Evolutionary conservation across 2,329 filamentous ascomycete species (phyloP), one percentile per base, ranked within the genome.

Genomic region (Sporothrix humicola): DNA sequence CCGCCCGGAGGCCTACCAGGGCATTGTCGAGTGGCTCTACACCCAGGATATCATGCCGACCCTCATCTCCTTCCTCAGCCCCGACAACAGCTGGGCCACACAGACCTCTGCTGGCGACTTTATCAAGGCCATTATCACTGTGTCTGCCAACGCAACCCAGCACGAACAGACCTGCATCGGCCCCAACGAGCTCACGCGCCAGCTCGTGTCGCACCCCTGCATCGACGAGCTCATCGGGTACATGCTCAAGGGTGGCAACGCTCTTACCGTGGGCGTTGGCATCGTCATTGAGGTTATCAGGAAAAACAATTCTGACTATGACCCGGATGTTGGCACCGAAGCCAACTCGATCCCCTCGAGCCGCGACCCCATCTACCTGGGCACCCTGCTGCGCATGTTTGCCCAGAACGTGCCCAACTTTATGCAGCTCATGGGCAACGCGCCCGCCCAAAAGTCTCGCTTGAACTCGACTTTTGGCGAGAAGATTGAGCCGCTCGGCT

Each of bases 261-360:
- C 96, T 6, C 84, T 99, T 74, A 98, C 95, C 0, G 97, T 98
- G 17, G 96, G 96, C 69, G 96, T 99, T 12, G 96, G 96, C 23
- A 98, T 98, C 79, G 89, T 99, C 48, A 99, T 99, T 76, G 96
- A 99, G 83, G 96, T 99, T 63, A 99, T 99, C 80, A 90, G 96
- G 75, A 99, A 99, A 84, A 99, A 99, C 83, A 99, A 99, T 81
- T 98, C 96, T 0, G 96, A 99, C 82, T 99, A 99, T 81, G 96
- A 99, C 78, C 92, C 96, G 0, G 96, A 98, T 78, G 93, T 95
- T 78, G 91, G 95, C 75, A 90, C 92, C 68, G 93, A 94, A 74
- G 90, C 93, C 42, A 93, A 93, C 76, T 89, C 92, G 2, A 86
- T 91, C 72, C 95, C 95, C 0, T 95, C 94, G 0, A 92, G 90